Conservation (phyloP, 768 basidiomycete species). For the Tulasnella sp. region DNA sequence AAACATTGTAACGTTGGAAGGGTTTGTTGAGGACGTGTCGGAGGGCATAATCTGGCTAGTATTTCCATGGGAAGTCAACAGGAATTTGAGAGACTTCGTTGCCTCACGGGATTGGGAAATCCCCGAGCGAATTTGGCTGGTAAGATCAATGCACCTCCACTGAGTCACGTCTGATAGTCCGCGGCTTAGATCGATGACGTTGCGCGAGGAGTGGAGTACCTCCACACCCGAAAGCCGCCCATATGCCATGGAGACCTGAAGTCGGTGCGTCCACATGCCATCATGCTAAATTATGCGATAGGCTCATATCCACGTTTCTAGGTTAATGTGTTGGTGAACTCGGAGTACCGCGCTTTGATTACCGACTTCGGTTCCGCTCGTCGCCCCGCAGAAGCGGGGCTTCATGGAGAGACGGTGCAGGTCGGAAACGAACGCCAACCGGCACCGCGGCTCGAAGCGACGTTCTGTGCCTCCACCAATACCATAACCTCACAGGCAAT, state of each 20-base stretch:
- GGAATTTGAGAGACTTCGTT: not conserved
- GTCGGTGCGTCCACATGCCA: not conserved
- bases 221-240: not conserved
- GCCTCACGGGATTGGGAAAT: not conserved
- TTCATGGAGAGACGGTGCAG: not conserved
- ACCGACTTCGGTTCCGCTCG: not conserved
- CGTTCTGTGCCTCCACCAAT: not conserved
- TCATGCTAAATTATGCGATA: not conserved
- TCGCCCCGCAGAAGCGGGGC: not conserved
- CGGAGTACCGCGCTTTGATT: not conserved
- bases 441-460: not conserved
- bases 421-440: not conserved
- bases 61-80: not conserved
- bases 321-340: not conserved
- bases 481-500: not conserved
- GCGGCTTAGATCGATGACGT: not conserved
- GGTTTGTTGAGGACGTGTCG: not conserved
- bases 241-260: not conserved
- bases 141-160: not conserved
- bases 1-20: not conserved
- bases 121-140: not conserved
- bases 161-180: not conserved
- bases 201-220: not conserved
- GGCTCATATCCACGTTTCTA: not conserved
- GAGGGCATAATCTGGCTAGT: not conserved